Conservation (phyloP, 768 basidiomycete genomes). For the Calvatia gigantea region DNA sequence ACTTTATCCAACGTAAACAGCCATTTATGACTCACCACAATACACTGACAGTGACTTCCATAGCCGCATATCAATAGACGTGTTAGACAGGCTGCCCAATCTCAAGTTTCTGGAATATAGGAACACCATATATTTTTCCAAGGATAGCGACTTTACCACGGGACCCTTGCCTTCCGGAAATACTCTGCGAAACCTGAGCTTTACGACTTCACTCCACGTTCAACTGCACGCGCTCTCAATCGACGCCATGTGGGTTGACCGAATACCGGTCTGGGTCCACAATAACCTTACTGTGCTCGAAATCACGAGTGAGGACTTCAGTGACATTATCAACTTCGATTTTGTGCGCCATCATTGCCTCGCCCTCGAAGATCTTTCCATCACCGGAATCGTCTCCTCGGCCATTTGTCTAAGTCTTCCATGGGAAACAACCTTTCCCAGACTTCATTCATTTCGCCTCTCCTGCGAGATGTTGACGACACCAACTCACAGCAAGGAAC, state of each 20-base stretch:
- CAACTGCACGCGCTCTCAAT: constrained; percentile 5
- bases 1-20: constrained; percentile 7
- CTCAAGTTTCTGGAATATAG: constrained; percentile 9
- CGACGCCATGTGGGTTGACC: constrained; percentile 1
- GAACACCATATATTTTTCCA: not conserved
- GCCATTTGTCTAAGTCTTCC: constrained; percentile 29
- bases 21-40: not conserved
- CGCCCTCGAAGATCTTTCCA: constrained; percentile 31
- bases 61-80: not conserved
- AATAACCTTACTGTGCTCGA: constrained; percentile 6
- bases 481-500: constrained; percentile 14
- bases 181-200: not conserved
- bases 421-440: constrained; percentile 23
- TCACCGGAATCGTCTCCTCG: constrained; percentile 29
- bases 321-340: constrained; percentile 28
- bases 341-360: constrained; percentile 31
- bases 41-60: not conserved
- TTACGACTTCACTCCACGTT: not conserved
- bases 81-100: not conserved
- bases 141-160: not conserved
- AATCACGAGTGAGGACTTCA: not conserved
- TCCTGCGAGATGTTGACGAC: constrained; percentile 25
- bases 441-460: constrained; percentile 33
- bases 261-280: constrained; percentile 11
- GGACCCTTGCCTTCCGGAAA: not conserved